Evolutionary conservation across 495 filamentous ascomycete species (phyloP).

Genomic region (Bombardia bombarda): DNA sequence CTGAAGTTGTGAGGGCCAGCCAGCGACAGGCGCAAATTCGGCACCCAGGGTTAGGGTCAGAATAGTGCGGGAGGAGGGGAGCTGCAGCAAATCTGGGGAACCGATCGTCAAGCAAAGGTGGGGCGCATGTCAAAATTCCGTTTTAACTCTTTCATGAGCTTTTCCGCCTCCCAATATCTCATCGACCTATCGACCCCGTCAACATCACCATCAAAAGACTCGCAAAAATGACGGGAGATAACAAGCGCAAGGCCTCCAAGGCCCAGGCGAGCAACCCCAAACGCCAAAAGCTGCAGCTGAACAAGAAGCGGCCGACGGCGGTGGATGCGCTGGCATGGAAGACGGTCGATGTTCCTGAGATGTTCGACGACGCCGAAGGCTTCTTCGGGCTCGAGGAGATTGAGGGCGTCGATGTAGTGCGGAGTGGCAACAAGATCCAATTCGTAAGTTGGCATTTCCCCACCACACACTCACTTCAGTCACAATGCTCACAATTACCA

Average conservation of each 20-base stretch:
- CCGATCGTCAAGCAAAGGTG: no score
- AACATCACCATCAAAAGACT: conserved; percentile 1
- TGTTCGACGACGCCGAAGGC: conserved; percentile 84
- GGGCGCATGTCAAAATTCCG: conserved; percentile 22
- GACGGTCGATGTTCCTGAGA: conserved; percentile 73
- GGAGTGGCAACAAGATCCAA: conserved; percentile 43
- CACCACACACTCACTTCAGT: neutral
- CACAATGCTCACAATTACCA: neutral
- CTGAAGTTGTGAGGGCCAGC: no score
- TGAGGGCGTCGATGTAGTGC: conserved; percentile 76
- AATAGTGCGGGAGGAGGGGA: no score
- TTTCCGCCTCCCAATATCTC: neutral
- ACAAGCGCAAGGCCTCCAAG: conserved; percentile 37
- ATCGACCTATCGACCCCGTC: neutral
- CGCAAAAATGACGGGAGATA: conserved; percentile 24
- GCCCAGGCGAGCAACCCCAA: conserved; percentile 29
- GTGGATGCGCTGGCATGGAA: conserved; percentile 76
- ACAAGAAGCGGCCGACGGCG: conserved; percentile 26
- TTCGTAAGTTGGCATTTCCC: conserved; percentile 35
- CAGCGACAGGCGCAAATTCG: no score
- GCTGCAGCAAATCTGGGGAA: no score
- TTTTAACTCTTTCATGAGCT: neutral
- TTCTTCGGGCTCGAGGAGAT: conserved; percentile 93
- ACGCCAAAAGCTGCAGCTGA: conserved; percentile 34
- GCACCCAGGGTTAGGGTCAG: no score